Conservation (phyloP, 2,329 filamentous ascomycete genomes). For the Pseudogymnoascus sp. region DNA sequence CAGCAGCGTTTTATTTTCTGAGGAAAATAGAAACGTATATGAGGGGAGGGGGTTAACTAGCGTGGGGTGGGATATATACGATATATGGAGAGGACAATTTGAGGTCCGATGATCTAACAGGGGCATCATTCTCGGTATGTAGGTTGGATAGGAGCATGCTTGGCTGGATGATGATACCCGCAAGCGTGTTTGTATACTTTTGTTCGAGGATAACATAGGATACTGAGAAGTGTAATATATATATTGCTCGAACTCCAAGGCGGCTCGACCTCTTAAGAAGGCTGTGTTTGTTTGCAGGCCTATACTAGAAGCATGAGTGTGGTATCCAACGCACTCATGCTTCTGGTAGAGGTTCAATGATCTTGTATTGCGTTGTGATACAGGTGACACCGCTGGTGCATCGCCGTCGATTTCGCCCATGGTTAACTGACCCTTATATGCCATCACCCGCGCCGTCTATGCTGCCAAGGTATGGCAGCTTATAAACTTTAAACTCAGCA, state of each 20-base stretch:
- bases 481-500: not conserved
- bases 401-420: not conserved
- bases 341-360: not conserved
- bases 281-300: not conserved
- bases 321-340: not conserved
- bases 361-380: not conserved
- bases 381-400: not conserved
- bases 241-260: not conserved
- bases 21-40: not conserved
- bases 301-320: not conserved
- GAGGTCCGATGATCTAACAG: not conserved
- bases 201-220: not conserved
- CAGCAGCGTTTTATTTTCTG: not conserved
- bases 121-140: not conserved
- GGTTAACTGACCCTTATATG: not conserved
- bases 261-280: not conserved
- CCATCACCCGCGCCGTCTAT: not conserved
- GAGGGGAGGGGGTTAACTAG: not conserved
- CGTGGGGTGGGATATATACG: not conserved
- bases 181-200: not conserved
- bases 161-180: not conserved
- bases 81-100: not conserved
- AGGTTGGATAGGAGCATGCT: not conserved
- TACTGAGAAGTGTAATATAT: slow-evolving; percentile 1
- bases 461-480: not conserved